Base-by-base conservation (phyloP, 2,329 filamentous ascomycete species). In the Nothophaeocryptopus gaeumannii region DNA sequence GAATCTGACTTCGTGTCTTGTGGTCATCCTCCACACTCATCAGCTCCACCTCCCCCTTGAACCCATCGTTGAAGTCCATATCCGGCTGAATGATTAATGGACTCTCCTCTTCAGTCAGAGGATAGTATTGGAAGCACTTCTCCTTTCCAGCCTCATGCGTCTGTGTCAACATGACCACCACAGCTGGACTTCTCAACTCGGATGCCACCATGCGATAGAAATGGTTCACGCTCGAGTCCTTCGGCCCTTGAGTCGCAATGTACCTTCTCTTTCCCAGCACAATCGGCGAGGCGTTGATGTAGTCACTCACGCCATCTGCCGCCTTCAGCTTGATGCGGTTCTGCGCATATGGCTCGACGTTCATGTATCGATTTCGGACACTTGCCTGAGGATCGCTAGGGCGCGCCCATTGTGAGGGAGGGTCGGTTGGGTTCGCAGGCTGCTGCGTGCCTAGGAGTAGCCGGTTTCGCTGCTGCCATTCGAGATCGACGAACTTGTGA, bases 81-180 rank as follows among this genome's bases (percentile, higher is more conserved):
- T 66, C 60, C 5, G 54, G 53, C 2, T 50, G 47, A 11, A 69
- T 60, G 4, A 50, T 45, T 36, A 67, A 31, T 9, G 64, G 63
- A 11, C 45, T 58, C 37, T 67, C 64, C 30, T 62, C 57, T 14
- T 51, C 48, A 3, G 56, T 49, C 2, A 73, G 66, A 2, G 67
- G 62, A 59, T 91, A 96, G 70, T 99, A 99, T 38, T 85, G 88
- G 58, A 81, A 89, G 70, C 92, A 97, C 70, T 96, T 96, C 69
- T 95, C 83, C 62, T 81, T 75, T 50, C 81, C 79, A 30, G 80
- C 78, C 70, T 97, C 92, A 64, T 88, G 79, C 20, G 89, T 92
- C 66, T 90, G 89, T 2, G 92, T 99, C 55, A 99, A 81, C 88
- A 97, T 96, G 50, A 97, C 85, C 45, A 97, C 85, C 49, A 97